Percentiles rank a stretch among this genome's conserved stretches.
Conservation (phyloP, 768 basidiomycete genomes). For the Mycena haematopus region DNA sequence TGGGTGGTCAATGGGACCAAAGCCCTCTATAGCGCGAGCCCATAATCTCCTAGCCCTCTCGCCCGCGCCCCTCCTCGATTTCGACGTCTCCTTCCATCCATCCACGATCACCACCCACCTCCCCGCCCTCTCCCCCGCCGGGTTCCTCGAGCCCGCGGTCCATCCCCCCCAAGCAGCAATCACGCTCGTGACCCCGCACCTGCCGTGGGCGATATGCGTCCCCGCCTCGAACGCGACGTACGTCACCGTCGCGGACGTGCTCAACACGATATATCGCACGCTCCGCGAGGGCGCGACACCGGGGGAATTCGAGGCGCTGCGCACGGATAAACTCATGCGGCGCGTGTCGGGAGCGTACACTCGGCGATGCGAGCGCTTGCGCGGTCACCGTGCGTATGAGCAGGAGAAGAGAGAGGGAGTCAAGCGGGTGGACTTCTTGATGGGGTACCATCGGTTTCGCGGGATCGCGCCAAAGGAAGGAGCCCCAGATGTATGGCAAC, state of each 20-base stretch:
- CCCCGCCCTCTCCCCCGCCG: not conserved
- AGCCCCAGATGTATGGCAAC: not conserved
- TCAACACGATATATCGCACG: not conserved
- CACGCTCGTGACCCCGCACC: constrained; percentile 2
- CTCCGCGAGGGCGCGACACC: not conserved
- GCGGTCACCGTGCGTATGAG: not conserved
- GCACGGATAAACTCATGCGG: not conserved
- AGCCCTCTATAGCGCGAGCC: not conserved
- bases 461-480: not conserved
- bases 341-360: not conserved
- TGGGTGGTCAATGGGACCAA: not conserved
- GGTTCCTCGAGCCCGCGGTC: not conserved
- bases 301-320: not conserved
- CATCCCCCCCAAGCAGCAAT: not conserved
- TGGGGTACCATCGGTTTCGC: not conserved
- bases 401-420: not conserved
- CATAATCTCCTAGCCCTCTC: not conserved
- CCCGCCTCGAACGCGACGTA: not conserved
- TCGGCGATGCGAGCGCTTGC: not conserved
- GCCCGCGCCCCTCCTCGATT: not conserved
- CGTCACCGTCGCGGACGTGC: constrained; percentile 2
- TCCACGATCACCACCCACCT: not conserved
- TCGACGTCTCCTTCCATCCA: not conserved
- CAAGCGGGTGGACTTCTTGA: constrained; percentile 5
- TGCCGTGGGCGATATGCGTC: constrained; percentile 1